Percentiles rank a stretch among this genome's conserved stretches.
Evolutionary conservation across 2,329 filamentous ascomycete genomes (phyloP).

Genomic region (Lasiodiplodia sp.): DNA sequence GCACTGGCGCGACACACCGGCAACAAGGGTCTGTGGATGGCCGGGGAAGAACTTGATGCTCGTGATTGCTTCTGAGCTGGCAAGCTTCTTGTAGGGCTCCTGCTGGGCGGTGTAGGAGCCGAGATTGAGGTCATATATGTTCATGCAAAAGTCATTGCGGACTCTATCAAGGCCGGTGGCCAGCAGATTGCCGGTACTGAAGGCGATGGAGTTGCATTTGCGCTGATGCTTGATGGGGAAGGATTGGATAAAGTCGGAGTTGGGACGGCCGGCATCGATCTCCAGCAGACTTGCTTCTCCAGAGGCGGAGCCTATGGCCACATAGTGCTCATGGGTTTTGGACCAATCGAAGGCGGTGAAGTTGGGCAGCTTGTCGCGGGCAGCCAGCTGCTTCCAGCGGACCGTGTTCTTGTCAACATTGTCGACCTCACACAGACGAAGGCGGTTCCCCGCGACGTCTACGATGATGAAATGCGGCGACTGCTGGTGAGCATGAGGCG

Average conservation of each 20-base stretch:
- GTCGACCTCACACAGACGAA: constrained; percentile 63
- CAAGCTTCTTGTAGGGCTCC: constrained; percentile 64
- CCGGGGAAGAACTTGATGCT: constrained; percentile 84
- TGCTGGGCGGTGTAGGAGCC: constrained; percentile 59
- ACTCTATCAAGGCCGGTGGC: constrained; percentile 83
- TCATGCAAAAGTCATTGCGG: constrained; percentile 80
- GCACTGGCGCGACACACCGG: constrained; percentile 77
- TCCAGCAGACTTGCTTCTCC: constrained; percentile 78
- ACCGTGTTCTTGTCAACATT: constrained; percentile 45
- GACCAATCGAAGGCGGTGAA: constrained; percentile 74
- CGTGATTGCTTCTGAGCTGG: constrained; percentile 73
- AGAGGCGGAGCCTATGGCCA: constrained; percentile 77
- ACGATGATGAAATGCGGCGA: constrained; percentile 67
- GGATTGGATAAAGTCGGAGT: constrained; percentile 60
- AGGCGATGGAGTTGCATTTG: constrained; percentile 81
- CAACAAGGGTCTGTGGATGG: constrained; percentile 76
- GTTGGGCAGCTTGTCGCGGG: constrained; percentile 63
- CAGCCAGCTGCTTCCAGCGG: constrained; percentile 61
- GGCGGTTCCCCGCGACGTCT: constrained; percentile 65
- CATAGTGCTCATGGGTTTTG: constrained; percentile 66
- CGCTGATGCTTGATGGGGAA: constrained; percentile 77
- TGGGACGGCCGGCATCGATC: constrained; percentile 67
- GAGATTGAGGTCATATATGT: constrained; percentile 79
- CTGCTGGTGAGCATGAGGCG: constrained; percentile 61
- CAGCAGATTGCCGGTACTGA: constrained; percentile 74